A percentile compares a stretch with the other conserved stretches of the same genome.
phyloP scores from a whole-genome alignment of 768 basidiomycete genomes.

The Lactarius evosmus region DNA sequence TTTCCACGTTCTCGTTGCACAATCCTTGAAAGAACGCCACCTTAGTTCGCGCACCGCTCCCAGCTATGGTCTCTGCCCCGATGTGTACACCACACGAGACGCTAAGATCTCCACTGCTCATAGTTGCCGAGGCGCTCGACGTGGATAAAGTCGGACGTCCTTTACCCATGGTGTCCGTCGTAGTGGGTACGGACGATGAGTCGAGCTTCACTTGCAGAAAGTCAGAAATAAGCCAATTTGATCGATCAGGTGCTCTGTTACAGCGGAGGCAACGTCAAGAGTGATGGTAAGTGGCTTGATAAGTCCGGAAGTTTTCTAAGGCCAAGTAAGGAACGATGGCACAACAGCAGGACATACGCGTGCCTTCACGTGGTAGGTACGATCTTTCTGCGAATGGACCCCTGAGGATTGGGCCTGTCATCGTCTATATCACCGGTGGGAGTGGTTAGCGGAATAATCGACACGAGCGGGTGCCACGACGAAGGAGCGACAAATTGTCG shows the following conservation, averaged over 20 bases:
- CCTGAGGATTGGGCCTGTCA: too few species aligned
- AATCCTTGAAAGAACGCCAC: conserved; percentile 61
- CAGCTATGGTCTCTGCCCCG: conserved; percentile 56
- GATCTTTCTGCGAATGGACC: conserved; percentile 82
- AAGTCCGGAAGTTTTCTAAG: conserved; percentile 41
- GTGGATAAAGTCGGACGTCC: conserved; percentile 57
- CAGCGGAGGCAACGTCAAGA: conserved; percentile 70
- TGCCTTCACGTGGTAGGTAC: conserved; percentile 68
- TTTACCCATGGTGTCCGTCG: conserved; percentile 61
- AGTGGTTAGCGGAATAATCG: conserved; percentile 70
- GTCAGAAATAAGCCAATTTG: conserved; percentile 79
- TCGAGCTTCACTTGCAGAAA: conserved; percentile 66
- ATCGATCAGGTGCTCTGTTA: conserved; percentile 59
- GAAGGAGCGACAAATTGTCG: conserved; percentile 72
- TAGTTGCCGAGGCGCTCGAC: conserved; percentile 46
- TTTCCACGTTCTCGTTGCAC: conserved; percentile 59
- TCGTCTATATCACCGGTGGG: conserved; percentile 53
- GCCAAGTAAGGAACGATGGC: not conserved
- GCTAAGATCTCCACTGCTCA: conserved; percentile 45
- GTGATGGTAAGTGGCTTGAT: conserved; percentile 69
- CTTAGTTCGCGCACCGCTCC: conserved; percentile 53
- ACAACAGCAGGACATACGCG: conserved; percentile 15
- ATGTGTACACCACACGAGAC: conserved; percentile 57
- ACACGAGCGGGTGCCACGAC: conserved; percentile 50
- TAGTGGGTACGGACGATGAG: conserved; percentile 58